A percentile compares a stretch with the other conserved stretches of the same genome.
Evolutionary conservation across 1,284 basidiomycete species (phyloP).

Genomic region (Rhodotorula sp.): DNA sequence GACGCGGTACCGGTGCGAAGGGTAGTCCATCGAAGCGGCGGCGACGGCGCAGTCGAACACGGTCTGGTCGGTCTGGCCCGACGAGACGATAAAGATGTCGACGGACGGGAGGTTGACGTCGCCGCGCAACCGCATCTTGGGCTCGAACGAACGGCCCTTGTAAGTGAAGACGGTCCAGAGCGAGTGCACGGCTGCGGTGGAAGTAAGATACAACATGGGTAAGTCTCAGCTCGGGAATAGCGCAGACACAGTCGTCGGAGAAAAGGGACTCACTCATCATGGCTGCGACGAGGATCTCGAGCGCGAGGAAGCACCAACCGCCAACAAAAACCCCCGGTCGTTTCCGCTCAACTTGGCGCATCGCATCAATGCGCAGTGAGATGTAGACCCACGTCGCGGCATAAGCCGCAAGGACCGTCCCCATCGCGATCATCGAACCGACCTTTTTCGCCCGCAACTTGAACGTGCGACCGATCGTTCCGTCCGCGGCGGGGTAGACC

Average conservation of each 20-base stretch:
- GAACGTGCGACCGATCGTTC: conserved; percentile 4
- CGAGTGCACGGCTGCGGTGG: conserved; percentile 14
- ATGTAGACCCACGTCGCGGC: conserved; percentile 32
- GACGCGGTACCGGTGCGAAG: conserved; percentile 44
- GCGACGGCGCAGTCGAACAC: conserved; percentile 45
- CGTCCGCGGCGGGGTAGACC: conserved; percentile 33
- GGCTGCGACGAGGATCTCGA: conserved; percentile 39
- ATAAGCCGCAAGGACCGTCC: conserved; percentile 18
- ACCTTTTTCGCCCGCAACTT: conserved; percentile 12
- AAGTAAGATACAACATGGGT: neutral
- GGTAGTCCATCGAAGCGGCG: conserved; percentile 45
- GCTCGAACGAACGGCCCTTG: conserved; percentile 26
- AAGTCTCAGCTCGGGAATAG: neutral
- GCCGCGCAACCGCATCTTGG: conserved; percentile 41
- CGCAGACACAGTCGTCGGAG: neutral
- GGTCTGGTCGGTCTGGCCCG: conserved; percentile 42
- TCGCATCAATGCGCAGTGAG: conserved; percentile 11
- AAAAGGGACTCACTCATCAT: conserved; percentile 22
- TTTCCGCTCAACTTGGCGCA: conserved; percentile 29
- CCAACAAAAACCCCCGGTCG: conserved; percentile 33
- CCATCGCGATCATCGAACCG: conserved; percentile 1
- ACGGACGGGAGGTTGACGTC: conserved; percentile 44
- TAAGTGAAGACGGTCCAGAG: conserved; percentile 34
- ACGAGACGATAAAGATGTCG: conserved; percentile 43
- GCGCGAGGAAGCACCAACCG: conserved; percentile 41